Evolutionary conservation across 768 basidiomycete genomes (phyloP).

Genomic region (Amanita rubescens): DNA sequence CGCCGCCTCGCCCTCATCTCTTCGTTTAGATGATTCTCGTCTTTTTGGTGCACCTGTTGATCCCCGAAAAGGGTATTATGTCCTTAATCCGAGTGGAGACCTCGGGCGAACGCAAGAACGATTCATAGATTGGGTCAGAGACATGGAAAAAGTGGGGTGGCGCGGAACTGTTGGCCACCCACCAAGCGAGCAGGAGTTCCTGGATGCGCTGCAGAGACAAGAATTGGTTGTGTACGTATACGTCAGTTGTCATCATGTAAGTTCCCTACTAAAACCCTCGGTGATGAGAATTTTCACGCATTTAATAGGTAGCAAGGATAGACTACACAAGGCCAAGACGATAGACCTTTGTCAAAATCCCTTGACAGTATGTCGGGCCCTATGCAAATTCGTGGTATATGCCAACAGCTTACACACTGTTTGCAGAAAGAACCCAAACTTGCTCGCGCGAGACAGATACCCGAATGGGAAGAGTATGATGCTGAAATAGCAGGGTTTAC

Average conservation of each 20-base stretch:
- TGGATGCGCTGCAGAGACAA: slow-evolving; percentile 58
- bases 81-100: slow-evolving; percentile 92
- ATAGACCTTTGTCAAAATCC: slow-evolving; percentile 98
- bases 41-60: slow-evolving; percentile 51
- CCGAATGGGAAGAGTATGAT: slow-evolving; percentile 97
- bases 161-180: slow-evolving; percentile 66
- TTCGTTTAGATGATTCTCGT: slow-evolving; percentile 12
- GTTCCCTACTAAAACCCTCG: slow-evolving; percentile 16
- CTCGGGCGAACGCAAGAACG: slow-evolving; percentile 74
- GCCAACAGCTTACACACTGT: not conserved
- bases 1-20: slow-evolving; percentile 11
- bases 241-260: slow-evolving; percentile 45
- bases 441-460: slow-evolving; percentile 86
- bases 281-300: not conserved
- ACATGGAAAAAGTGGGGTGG: slow-evolving; percentile 76
- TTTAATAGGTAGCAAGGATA: slow-evolving; percentile 67
- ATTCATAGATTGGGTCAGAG: slow-evolving; percentile 71
- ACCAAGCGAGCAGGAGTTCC: slow-evolving; percentile 81
- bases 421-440: slow-evolving; percentile 94
- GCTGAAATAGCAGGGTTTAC: slow-evolving; percentile 82
- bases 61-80: slow-evolving; percentile 64
- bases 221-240: slow-evolving; percentile 86
- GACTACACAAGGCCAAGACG: slow-evolving; percentile 74
- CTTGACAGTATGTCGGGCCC: slow-evolving; percentile 59
- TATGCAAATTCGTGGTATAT: not conserved